Evolutionary conservation across 768 basidiomycete species (phyloP), one percentile per base, ranked within the genome.

Genomic region (Floccularia luteovirens): DNA sequence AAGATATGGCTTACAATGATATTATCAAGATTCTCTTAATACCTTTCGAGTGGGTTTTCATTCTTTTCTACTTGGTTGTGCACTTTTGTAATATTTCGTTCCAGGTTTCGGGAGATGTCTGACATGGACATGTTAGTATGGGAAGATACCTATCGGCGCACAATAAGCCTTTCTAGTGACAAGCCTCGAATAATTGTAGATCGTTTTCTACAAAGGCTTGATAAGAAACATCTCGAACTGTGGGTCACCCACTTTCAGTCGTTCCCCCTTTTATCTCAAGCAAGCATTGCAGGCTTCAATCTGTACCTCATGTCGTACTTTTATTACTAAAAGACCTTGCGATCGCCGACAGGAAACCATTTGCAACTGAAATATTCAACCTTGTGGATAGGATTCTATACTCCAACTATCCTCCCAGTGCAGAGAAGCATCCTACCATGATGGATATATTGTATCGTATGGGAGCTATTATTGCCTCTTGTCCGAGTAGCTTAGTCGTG

Each of bases 51-150:
- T 79, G 37, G 43, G 59, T 48, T 12, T 28, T 34, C 16, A 22
- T 24, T 16, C 38, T 33, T n/a, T 6, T 31, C 30, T 30, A 21
- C 16, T 1, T 10, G 27, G 31, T 3, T 25, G 28, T 39, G 6
- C 11, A n/a, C 34, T 32, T 19, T 3, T 40, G 25, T 39, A 35
- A 24, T 25, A 25, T 41, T 34, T 41, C 34, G 28, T 39, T 48
- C 34, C 34, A 80, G 78, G 33, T 45, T 48, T 8, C 75, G 78
- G 73, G 46, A 45, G 5, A 57, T 77, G 54, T 67, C 62, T 0
- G 51, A 60, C 4, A 28, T 8, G 10, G 27, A 28, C 27, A 8
- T 28, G 27, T 8, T 8, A 8, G 8, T 28, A 14, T 28, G 77
- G 77, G 54, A 61, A 7, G 36, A 38, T 1, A 8, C 27, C 14